Conservation (phyloP, 805 yeast genomes). For the Ogataea parapolymorpha region DNA sequence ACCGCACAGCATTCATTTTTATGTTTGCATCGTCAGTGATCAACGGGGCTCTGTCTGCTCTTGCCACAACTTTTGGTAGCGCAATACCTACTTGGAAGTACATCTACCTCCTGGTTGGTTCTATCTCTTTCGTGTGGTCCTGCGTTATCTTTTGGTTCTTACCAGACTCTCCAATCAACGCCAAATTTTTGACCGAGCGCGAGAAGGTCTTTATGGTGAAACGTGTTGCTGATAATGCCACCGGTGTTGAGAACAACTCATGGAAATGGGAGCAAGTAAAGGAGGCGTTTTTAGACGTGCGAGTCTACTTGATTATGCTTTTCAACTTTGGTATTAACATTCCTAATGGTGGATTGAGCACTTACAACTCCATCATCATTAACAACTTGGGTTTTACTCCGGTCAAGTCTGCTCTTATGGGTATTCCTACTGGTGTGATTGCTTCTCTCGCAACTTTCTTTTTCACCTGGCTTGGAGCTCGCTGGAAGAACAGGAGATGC, state of each 20-base stretch:
- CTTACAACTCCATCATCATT: slow-evolving; percentile 28
- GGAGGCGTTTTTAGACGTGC: slow-evolving; percentile 21
- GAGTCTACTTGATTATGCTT: slow-evolving; percentile 17
- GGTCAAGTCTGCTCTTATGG: slow-evolving; percentile 29
- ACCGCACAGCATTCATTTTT: slow-evolving; percentile 43
- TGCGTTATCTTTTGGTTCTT: slow-evolving; percentile 44
- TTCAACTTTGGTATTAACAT: slow-evolving; percentile 23
- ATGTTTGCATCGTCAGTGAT: slow-evolving; percentile 38
- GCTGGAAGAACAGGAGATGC: slow-evolving; percentile 15
- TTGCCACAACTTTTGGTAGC: slow-evolving; percentile 24
- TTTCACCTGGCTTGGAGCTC: slow-evolving; percentile 4
- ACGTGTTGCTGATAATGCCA: slow-evolving; percentile 18
- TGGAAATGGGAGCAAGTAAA: slow-evolving; percentile 26
- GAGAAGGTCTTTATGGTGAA: slow-evolving; percentile 37
- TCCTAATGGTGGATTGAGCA: slow-evolving; percentile 30
- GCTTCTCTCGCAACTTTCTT: slow-evolving; percentile 42
- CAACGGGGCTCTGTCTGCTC: slow-evolving; percentile 28
- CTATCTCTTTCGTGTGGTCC: slow-evolving; percentile 52
- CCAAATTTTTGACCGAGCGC: slow-evolving; percentile 37
- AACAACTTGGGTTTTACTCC: slow-evolving; percentile 40
- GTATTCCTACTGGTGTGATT: slow-evolving; percentile 38
- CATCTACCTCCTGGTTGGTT: slow-evolving; percentile 57
- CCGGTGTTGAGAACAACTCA: slow-evolving; percentile 27
- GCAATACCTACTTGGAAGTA: slow-evolving; percentile 49
- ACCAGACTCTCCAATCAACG: slow-evolving; percentile 53